phyloP scores from a whole-genome alignment of 2,329 filamentous ascomycete genomes.

The Colletotrichum gloeosporioides region DNA sequence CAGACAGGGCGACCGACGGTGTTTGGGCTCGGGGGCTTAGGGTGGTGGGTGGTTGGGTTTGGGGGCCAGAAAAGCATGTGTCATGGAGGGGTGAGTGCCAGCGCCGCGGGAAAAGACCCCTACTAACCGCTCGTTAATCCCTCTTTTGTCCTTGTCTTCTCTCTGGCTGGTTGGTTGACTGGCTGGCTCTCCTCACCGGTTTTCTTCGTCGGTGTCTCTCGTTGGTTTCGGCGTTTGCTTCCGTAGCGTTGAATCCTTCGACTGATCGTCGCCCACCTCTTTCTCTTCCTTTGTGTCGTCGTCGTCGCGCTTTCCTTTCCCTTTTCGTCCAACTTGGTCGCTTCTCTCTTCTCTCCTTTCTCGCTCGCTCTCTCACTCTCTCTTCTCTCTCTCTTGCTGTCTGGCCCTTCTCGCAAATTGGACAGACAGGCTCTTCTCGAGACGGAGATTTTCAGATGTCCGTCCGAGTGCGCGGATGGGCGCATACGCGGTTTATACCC shows the following conservation, averaged over 20 bases:
- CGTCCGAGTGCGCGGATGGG: constrained; percentile 2
- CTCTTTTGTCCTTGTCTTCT: neutral
- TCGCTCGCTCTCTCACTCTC: neutral
- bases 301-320: neutral
- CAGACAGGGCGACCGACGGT: neutral
- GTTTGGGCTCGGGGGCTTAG: neutral
- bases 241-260: neutral
- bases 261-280: neutral
- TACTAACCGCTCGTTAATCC: neutral
- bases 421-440: neutral
- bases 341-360: neutral
- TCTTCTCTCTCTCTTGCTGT: neutral
- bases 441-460: neutral
- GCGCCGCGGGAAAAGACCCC: neutral
- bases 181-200: neutral
- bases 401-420: neutral
- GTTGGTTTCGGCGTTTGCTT: neutral
- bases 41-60: neutral
- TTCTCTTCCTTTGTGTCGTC: neutral
- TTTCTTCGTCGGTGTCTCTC: neutral
- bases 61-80: neutral
- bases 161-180: neutral
- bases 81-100: neutral
- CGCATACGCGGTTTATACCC: constrained; percentile 5
- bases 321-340: neutral